These are phyloP conservation scores for Canna indica DNA, from an alignment of 176 grass and related monocot species.

Conservation along the genomic window DNA sequence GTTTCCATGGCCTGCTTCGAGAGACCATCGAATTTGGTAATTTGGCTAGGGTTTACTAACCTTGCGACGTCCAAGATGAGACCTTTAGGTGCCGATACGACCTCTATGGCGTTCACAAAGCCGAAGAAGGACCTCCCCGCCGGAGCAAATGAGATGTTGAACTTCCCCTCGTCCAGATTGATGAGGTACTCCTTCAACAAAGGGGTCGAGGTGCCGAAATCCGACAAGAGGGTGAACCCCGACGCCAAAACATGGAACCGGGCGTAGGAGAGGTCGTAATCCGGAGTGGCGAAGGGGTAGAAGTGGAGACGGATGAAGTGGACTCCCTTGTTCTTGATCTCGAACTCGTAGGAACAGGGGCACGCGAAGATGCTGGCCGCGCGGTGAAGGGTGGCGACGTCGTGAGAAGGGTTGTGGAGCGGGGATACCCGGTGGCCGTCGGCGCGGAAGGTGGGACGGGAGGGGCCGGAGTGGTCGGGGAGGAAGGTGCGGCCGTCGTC, in stretches of 20 bases:
- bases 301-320: constrained; percentile 95
- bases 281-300: constrained; percentile 42
- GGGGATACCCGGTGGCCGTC: background rate
- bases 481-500: constrained; percentile 27
- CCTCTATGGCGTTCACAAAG: constrained; percentile 87
- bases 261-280: constrained; percentile 41
- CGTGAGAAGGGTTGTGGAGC: constrained; percentile 16
- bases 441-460: constrained; percentile 36
- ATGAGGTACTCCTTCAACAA: constrained; percentile 73
- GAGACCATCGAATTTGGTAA: no score
- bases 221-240: constrained; percentile 46
- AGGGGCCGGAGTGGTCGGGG: constrained; percentile 41
- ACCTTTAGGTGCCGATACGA: constrained; percentile 66
- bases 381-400: constrained; percentile 40
- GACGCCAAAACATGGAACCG: constrained; percentile 55
- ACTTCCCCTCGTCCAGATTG: constrained; percentile 34
- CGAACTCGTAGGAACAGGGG: constrained; percentile 58
- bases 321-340: constrained; percentile 38
- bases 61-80: constrained; percentile 49
- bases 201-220: constrained; percentile 54
- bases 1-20: constrained; percentile 57
- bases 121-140: constrained; percentile 29
- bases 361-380: constrained; percentile 70
- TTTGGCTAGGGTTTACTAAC: no score
- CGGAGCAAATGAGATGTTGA: constrained; percentile 62